These are phyloP conservation scores for Nicotiana tomentosiformis DNA, from an alignment of 257 asterid species.

Conservation along the genomic window DNA sequence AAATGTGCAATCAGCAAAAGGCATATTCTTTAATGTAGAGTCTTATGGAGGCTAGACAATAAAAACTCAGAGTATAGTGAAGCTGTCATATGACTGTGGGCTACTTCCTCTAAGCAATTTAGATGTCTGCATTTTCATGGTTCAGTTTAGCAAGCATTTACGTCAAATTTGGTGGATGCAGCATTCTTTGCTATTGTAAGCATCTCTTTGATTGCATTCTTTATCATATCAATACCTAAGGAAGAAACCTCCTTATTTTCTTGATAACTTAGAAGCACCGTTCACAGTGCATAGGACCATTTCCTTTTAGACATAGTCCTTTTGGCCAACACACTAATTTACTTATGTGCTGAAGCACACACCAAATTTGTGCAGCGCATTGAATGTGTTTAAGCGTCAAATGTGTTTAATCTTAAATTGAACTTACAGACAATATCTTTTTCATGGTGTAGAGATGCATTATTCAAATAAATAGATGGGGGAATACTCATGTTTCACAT, in stretches of 20 bases:
- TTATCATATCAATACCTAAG: no score
- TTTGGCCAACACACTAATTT: background rate
- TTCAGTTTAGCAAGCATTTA: no score
- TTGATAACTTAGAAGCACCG: no score
- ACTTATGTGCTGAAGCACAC: background rate
- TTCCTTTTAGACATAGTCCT: background rate
- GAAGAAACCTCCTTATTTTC: no score
- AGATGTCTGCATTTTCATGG: no score
- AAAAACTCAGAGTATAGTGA: no score
- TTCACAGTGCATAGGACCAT: constrained; percentile 1
- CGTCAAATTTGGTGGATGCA: no score
- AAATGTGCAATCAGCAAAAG: background rate
- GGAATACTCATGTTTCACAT: background rate
- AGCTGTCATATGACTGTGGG: no score
- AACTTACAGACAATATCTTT: background rate
- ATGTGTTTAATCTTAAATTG: background rate
- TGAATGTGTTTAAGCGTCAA: background rate
- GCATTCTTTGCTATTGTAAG: no score
- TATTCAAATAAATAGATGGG: background rate
- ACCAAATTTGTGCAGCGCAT: background rate
- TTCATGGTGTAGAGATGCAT: background rate
- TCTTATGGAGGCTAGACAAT: no score
- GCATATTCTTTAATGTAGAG: background rate
- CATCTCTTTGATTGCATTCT: no score
- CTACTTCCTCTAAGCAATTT: no score